Evolutionary conservation across 2,329 filamentous ascomycete species (phyloP), one percentile per base, ranked within the genome.

Genomic region (Colletotrichum nymphaeae): DNA sequence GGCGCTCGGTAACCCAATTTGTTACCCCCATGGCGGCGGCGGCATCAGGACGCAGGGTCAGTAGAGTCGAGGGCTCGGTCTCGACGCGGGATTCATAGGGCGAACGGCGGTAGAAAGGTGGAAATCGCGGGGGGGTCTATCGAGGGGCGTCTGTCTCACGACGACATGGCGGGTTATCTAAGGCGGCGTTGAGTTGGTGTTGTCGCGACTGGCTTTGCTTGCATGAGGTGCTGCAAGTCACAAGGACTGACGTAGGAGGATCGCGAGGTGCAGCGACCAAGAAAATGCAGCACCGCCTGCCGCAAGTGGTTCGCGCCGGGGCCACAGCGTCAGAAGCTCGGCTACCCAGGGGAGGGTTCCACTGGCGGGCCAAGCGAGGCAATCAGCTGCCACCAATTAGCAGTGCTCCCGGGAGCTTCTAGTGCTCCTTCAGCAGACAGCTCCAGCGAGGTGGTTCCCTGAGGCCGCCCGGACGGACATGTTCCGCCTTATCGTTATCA

Each of bases 1-100:
- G 83, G 77, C 87, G 79, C 80, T 88, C 84, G 77, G 82, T 81
- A 79, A 87, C 87, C 84, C 87, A 83, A 80, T 88, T 87, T 82
- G 86, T 81, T 79, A 84, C 80, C 79, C 81, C 83, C 84, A 86
- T 86, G 74, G 79, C 79, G 78, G 73, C 68, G 70, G 66, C 69
- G 69, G 73, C 66, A 76, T 73, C 66, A 75, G 73, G 73, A 69
- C 59, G 65, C 72, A 74, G 68, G 69, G 72, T 49, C 71, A 71
- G 59, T 74, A 67, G 58, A 49, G 73, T 75, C 73, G 73, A 77
- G 80, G 78, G 28, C 70, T 69, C 65, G 71, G 63, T 82, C 83
- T 85, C 83, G 72, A 63, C 65, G 68, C 60, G 42, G 69, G 57
- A 63, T 37, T 72, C 69, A 72, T 78, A 77, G 74, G 74, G 70